These are phyloP conservation scores for Hypholoma fasciculare DNA, from an alignment of 768 basidiomycete genomes.

Conservation along the genomic window DNA sequence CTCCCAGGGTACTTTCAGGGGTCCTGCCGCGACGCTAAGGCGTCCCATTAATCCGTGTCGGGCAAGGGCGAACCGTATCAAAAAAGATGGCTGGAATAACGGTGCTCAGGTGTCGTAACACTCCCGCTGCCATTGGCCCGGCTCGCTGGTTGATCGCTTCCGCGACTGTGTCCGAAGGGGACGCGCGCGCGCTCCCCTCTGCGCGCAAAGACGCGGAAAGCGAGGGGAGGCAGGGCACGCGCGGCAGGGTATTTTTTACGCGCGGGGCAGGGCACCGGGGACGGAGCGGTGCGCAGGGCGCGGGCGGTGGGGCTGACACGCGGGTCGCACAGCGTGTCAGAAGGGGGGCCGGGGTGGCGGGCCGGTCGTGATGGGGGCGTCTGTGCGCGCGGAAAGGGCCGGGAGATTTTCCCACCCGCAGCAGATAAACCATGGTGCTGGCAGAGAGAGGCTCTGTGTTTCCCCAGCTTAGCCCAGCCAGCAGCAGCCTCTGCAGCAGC, in stretches of 20 bases:
- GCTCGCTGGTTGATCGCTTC: conserved; percentile 4
- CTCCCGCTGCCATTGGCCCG: not conserved
- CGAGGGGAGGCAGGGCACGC: not conserved
- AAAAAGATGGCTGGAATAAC: conserved; percentile 3
- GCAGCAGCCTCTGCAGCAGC: conserved; percentile 21
- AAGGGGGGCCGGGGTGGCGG: conserved; percentile 8
- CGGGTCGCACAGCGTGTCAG: not conserved
- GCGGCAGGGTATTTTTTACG: not conserved
- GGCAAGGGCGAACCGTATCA: conserved; percentile 1
- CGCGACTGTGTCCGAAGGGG: not conserved
- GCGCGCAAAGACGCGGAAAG: not conserved
- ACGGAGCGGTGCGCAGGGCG: not conserved
- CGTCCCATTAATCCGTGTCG: conserved; percentile 6
- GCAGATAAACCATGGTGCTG: conserved; percentile 20
- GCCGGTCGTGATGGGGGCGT: conserved; percentile 18
- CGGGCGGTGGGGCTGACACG: not conserved
- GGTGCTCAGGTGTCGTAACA: conserved; percentile 8
- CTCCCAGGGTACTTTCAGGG: too few relatives aligned
- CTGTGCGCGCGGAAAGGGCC: conserved; percentile 26
- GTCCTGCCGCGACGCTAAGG: not conserved
- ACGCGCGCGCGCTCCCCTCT: not conserved
- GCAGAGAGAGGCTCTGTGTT: conserved; percentile 17
- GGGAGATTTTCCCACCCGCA: conserved; percentile 23
- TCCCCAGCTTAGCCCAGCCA: conserved; percentile 26
- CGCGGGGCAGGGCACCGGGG: not conserved